phyloP scores from a whole-genome alignment of 495 filamentous ascomycete genomes.

The Annulohypoxylon nitens region DNA sequence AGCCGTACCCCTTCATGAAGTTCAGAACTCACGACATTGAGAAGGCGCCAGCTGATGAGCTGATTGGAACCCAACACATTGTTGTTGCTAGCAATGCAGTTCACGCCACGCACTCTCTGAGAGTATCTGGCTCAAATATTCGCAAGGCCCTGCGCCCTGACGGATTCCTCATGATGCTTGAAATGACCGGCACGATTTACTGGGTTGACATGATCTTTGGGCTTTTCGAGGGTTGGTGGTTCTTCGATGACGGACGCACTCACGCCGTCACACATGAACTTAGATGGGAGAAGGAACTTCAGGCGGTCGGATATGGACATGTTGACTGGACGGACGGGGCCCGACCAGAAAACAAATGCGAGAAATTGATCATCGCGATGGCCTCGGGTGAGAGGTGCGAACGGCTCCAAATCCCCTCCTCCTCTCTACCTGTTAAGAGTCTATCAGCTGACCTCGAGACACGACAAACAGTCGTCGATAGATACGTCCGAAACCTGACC shows the following conservation, averaged over 20 bases:
- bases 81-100: slow-evolving; percentile 63
- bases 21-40: slow-evolving; percentile 59
- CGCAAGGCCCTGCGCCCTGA: slow-evolving; percentile 55
- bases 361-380: slow-evolving; percentile 63
- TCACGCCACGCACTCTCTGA: slow-evolving; percentile 60
- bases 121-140: slow-evolving; percentile 51
- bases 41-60: slow-evolving; percentile 50
- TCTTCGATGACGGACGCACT: slow-evolving; percentile 61
- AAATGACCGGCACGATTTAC: slow-evolving; percentile 59
- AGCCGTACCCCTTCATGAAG: slow-evolving; percentile 52
- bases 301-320: slow-evolving; percentile 58
- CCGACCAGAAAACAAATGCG: slow-evolving; percentile 57
- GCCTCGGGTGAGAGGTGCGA: slow-evolving; percentile 55
- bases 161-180: slow-evolving; percentile 61
- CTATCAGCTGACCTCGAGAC: slow-evolving; percentile 45
- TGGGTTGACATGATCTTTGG: slow-evolving; percentile 66
- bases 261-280: slow-evolving; percentile 58
- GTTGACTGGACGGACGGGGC: slow-evolving; percentile 64
- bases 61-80: slow-evolving; percentile 55
- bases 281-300: slow-evolving; percentile 58
- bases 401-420: slow-evolving; percentile 36
- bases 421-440: slow-evolving; percentile 44
- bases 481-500: slow-evolving; percentile 37
- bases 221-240: slow-evolving; percentile 68
- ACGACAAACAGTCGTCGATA: slow-evolving; percentile 50